Base-by-base conservation (phyloP, 352 stramenopile species). In the Peronosclerospora sorghi region DNA sequence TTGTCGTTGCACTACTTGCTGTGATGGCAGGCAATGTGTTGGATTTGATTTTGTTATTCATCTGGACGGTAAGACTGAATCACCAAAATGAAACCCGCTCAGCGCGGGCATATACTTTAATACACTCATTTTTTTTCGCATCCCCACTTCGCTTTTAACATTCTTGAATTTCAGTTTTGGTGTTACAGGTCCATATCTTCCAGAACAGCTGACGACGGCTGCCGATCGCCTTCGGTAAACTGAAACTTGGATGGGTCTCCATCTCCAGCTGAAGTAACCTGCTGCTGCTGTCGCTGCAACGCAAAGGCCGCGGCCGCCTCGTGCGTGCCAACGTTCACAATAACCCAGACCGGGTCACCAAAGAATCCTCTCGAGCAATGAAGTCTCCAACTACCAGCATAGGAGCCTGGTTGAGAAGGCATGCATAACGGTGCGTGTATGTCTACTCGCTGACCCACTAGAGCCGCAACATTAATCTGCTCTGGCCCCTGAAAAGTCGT, bases 351-450 rank as follows among this genome's bases (percentile, higher is more conserved):
- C 0, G 76, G 74, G 12, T 92, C 76, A 10, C 76, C 77, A 34
- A 92, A 88, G 45, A 77, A 83, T 5, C 68, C 73, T 4, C 61
- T 46, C 5, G 75, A 54, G 26, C 66, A 71, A 38, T 73, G 65
- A 34, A 92, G 60, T 28, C 76, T 70, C 79, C 79, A 92, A 44
- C 69, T 87, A 6, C 74, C 77, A 30, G 77, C 74, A 27, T 83
- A 84, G 9, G 73, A 73, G 1, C 77, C 76, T 6, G 50, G 57
- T n/a, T 67, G 51, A 2, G 48, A 38, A 21, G 79, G 79, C 58
- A 84, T 83, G 32, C 58, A 65, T 30, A 87, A 47, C 10, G 55
- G 27, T 12, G 74, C 57, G 26, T 76, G 62, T 23, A 89, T 47
- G 19, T 92, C 70, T 76, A 88, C 77, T 41, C 68, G 62, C 35